Evolutionary conservation across 2,329 filamentous ascomycete genomes (phyloP).

Genomic region (Aspergillus pseudoglaucus): DNA sequence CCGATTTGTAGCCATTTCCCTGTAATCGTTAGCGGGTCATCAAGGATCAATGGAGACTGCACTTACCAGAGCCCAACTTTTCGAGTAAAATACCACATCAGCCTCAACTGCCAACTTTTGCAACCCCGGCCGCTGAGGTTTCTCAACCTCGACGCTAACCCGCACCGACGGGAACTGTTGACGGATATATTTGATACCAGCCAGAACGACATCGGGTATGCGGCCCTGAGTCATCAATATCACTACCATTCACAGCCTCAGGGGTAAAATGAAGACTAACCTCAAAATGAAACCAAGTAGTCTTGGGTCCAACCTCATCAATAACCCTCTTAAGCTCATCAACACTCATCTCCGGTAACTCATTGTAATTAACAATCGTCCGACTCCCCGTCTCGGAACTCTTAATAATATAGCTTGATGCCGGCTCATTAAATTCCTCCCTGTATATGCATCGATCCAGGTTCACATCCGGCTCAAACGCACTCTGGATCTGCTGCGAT

Average conservation of each 20-base stretch:
- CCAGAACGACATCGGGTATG: slow-evolving; percentile 53
- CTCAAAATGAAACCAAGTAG: slow-evolving; percentile 66
- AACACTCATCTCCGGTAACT: slow-evolving; percentile 60
- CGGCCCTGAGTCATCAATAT: slow-evolving; percentile 47
- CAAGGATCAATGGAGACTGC: neutral
- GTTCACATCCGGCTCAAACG: slow-evolving; percentile 47
- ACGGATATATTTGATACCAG: slow-evolving; percentile 55
- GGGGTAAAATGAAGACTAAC: slow-evolving; percentile 32
- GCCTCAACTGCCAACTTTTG: slow-evolving; percentile 54
- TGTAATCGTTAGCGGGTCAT: slow-evolving; percentile 6
- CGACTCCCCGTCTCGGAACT: slow-evolving; percentile 54
- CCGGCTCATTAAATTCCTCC: slow-evolving; percentile 48
- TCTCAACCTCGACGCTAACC: slow-evolving; percentile 68
- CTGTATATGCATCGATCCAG: slow-evolving; percentile 57
- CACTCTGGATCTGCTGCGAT: slow-evolving; percentile 47
- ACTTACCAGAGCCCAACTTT: slow-evolving; percentile 60
- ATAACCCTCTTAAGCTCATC: slow-evolving; percentile 52
- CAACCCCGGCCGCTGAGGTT: slow-evolving; percentile 57
- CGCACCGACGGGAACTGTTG: slow-evolving; percentile 37
- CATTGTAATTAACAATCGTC: slow-evolving; percentile 65
- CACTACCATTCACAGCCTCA: slow-evolving; percentile 1
- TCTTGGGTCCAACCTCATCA: slow-evolving; percentile 29
- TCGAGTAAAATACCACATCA: slow-evolving; percentile 68
- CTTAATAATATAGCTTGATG: slow-evolving; percentile 64
- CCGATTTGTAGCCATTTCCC: slow-evolving; percentile 37